These are phyloP conservation scores for Trichoderma guizhouense DNA, from an alignment of 2,329 filamentous ascomycete species.

Conservation along the genomic window DNA sequence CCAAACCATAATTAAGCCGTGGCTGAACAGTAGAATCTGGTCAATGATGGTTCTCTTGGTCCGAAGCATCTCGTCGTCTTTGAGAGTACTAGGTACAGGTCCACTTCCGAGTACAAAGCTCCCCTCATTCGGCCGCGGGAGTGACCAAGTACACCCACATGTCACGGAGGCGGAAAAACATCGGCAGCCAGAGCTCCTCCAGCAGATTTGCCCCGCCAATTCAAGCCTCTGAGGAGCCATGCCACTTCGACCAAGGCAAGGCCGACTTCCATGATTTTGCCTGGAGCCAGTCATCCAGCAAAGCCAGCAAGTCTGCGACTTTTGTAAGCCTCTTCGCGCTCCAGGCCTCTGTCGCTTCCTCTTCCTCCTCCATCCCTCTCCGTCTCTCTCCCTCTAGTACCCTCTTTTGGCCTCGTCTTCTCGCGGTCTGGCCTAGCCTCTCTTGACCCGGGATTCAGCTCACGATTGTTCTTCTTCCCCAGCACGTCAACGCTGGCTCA, in stretches of 20 bases:
- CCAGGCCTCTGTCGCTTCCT: not conserved
- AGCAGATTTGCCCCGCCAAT: slow-evolving; percentile 20
- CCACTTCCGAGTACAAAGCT: not conserved
- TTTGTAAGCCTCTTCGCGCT: not conserved
- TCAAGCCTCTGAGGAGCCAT: slow-evolving; percentile 8
- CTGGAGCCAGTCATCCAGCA: slow-evolving; percentile 17
- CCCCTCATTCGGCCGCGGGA: not conserved
- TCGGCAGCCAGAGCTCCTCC: not conserved
- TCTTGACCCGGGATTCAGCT: not conserved
- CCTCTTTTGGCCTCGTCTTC: not conserved
- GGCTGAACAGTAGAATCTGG: not conserved
- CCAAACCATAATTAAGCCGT: not conserved
- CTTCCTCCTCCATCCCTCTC: not conserved
- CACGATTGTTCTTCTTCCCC: not conserved
- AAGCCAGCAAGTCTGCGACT: slow-evolving; percentile 1
- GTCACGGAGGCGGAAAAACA: slow-evolving; percentile 32
- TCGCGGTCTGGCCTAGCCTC: not conserved
- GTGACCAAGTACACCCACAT: not conserved
- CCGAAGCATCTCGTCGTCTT: not conserved
- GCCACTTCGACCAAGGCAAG: slow-evolving; percentile 18
- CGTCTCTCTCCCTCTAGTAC: too few species aligned
- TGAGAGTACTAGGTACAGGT: not conserved
- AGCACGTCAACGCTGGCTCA: slow-evolving; percentile 21
- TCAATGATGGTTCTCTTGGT: not conserved
- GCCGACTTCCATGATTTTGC: slow-evolving; percentile 18